Evolutionary conservation across 2,329 filamentous ascomycete species (phyloP), one percentile per base, ranked within the genome.

Genomic region (Cyanodermella asteris): DNA sequence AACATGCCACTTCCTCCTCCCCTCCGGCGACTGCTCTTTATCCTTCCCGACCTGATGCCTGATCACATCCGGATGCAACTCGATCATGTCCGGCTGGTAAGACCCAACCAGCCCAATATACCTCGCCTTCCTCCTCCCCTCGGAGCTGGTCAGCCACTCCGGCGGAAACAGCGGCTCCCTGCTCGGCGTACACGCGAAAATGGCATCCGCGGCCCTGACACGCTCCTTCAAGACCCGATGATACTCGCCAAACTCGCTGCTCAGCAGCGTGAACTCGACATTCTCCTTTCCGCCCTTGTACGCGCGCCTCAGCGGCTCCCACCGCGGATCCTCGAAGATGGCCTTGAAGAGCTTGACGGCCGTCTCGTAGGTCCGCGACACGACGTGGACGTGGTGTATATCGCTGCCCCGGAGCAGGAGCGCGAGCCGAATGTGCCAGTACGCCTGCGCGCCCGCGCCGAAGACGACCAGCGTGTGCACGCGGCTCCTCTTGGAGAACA

Each of bases 381-480:
- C 71, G 39, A 93, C 72, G 49, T 84, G 72, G 23, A 93, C 63
- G 30, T 73, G 66, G 38, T 72, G 70, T 37, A 91, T 72, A 12
- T 78, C 76, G 22, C 52, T 40, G 0, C 59, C 56, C 1, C 63
- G 72, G 16, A 57, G 40, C 24, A 87, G 59, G 34, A 94, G 59
- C 1, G 82, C 72, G 4, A 94, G 61, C 1, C 81, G 72, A 21
- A 91, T 67, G 44, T 93, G 84, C 82, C 82, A 94, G 53, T 84
- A 91, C 8, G 84, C 84, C 52, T 93, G 82, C 37, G 73, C 69
- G 22, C 84, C 84, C 17, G 74, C 72, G 13, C 84, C 84, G 44
- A 93, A 94, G 26, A 91, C 72, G 9, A 73, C 71, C 7, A 93
- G 43, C 9, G 71, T 77, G 41, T 72, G 70, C 20, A 91, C 72